Conservation (phyloP, 768 basidiomycete genomes). For the Favolaschia claudopus region DNA sequence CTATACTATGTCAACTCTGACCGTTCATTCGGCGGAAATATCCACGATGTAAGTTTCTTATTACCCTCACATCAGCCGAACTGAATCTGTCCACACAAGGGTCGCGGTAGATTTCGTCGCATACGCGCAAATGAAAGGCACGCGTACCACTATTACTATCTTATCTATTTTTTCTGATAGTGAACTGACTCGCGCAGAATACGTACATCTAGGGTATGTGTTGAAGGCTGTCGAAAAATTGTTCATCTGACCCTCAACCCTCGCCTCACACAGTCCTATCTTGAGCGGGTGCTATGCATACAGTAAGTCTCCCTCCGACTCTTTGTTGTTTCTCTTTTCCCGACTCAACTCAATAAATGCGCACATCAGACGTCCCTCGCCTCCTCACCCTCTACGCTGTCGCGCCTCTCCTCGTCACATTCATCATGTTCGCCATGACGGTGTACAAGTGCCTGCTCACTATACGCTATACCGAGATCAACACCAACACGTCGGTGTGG, state of each 20-base stretch:
- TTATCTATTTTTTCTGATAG: not conserved
- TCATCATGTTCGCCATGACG: slow-evolving; percentile 14
- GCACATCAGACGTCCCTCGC: slow-evolving; percentile 1
- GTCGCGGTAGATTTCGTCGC: slow-evolving; percentile 8
- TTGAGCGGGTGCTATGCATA: slow-evolving; percentile 8
- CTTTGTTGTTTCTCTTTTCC: not conserved
- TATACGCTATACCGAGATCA: not conserved
- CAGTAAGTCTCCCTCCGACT: not conserved
- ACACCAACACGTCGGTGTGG: not conserved
- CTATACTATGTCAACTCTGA: not conserved
- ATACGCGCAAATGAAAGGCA: slow-evolving; percentile 4
- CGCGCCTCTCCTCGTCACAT: slow-evolving; percentile 4
- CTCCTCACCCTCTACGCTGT: not conserved
- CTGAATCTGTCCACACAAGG: not conserved
- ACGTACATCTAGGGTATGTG: slow-evolving; percentile 14
- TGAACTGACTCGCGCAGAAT: slow-evolving; percentile 4
- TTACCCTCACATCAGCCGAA: no score
- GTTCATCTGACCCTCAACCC: not conserved
- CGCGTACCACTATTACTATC: not conserved
- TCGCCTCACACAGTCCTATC: not conserved
- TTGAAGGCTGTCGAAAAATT: no score
- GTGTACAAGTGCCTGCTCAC: slow-evolving; percentile 3
- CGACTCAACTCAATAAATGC: not conserved
- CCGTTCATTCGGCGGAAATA: no score
- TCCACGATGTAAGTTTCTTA: not conserved